Evolutionary conservation across 208 protist genomes (phyloP), one percentile per base, ranked within the genome.

Genomic region (Acanthamoeba castellanii): DNA sequence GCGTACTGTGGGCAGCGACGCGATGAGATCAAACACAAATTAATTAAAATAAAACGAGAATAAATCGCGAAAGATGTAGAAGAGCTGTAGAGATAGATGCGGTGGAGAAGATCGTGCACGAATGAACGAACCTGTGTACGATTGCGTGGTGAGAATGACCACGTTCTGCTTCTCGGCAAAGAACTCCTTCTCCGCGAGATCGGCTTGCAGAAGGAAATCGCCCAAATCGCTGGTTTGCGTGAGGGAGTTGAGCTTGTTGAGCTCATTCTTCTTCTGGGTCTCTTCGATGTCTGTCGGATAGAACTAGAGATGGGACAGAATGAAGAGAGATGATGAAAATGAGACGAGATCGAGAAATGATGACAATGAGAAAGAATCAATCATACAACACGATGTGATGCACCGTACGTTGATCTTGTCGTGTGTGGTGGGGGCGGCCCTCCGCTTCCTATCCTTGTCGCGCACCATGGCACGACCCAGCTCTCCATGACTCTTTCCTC

Each of bases 111-210:
- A n/a, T n/a, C n/a, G n/a, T 42, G 37, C 37, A 42, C 37, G 37
- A 42, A 42, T 84, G 9, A 22, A 34, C 27, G 61, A 50, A 70
- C 64, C 55, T 18, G 92, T 90, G 16, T 61, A 45, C 27, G 70
- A n/a, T 22, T 42, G 85, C 13, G 92, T n/a, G 18, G 32, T 50
- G 70, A 96, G 64, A 8, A 95, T 42, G 42, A 94, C 45, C 42
- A 95, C 47, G 64, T 95, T 85, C 25, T 88, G 88, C 76, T 92
- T 85, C 25, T 96, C 95, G 22, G 96, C 95, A 55, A 92, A 76
- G 72, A 97, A 97, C 27, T 95, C 89, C 14, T 76, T 95, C 50
- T 96, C 96, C 30, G 97, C 96, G 0, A 97, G 95, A 55, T 96
- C 68, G 25, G 97, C 96, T 22, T 95, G 81, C 45, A 52, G 22